phyloP scores from a whole-genome alignment of 768 basidiomycete genomes.

The Kwoniella europaea region DNA sequence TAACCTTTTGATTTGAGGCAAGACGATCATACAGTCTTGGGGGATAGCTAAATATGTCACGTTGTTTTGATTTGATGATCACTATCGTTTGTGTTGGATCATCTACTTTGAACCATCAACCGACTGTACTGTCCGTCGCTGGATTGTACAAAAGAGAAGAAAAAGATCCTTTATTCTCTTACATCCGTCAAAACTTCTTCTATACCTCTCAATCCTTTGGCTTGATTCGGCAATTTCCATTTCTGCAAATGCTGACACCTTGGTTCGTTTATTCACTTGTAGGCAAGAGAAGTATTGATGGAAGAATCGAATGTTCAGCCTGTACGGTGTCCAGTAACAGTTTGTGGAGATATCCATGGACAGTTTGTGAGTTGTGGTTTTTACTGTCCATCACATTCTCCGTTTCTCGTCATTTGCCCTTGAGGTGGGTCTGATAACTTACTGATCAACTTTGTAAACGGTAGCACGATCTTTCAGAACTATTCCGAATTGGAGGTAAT shows the following conservation, averaged over 20 bases:
- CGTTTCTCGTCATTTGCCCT: no score
- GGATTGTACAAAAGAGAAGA: background rate
- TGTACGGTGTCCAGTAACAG: slow-evolving; percentile 96
- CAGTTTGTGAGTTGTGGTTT: slow-evolving; percentile 82
- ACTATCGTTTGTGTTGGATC: background rate
- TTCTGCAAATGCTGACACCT: background rate
- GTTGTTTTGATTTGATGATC: background rate
- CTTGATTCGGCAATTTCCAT: no score
- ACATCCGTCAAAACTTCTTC: background rate
- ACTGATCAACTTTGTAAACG: slow-evolving; percentile 16
- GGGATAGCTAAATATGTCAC: no score
- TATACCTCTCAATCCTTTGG: background rate
- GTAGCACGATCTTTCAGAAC: slow-evolving; percentile 98
- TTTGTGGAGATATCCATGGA: slow-evolving; percentile 99
- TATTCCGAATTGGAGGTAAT: slow-evolving; percentile 98
- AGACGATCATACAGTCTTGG: no score
- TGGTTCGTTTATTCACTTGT: slow-evolving; percentile 8
- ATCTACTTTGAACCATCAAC: background rate
- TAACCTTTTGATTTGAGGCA: no score
- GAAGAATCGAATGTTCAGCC: slow-evolving; percentile 99
- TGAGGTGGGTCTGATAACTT: no score
- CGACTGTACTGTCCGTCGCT: background rate
- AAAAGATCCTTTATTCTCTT: slow-evolving; percentile 19
- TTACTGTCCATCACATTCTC: no score
- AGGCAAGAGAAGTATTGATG: slow-evolving; percentile 98